Base-by-base conservation (phyloP, 2,329 filamentous ascomycete species). In the Phoma sp. region DNA sequence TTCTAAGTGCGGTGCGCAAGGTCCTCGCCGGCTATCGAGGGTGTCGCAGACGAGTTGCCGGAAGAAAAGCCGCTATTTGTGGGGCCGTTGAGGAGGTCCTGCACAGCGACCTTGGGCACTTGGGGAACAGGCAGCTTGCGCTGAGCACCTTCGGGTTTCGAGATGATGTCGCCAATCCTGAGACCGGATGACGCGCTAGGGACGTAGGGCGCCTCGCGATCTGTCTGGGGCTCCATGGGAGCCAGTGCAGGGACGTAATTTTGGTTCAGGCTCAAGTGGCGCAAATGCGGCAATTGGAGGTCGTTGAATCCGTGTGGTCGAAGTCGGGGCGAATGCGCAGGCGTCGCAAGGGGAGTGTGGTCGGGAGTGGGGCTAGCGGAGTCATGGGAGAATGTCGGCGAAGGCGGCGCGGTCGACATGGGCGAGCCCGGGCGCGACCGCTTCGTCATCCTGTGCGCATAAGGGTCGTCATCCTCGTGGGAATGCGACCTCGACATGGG, bases 281-380 rank as follows among this genome's bases (percentile, higher is more conserved):
- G 88, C 67, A 99, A 87, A 38, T 91, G 92, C 29, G 95, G 94
- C 50, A 98, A 82, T 75, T 97, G 93, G 67, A 94, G 83, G 63
- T 89, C 87, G 63, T 81, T 83, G 59, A 83, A 81, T 62, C 81
- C 85, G 70, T 90, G 89, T 3, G 94, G 91, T 57, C 93, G 85
- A 64, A 99, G 83, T 38, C 95, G 91, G 46, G 95, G 95, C 17
- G 93, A 97, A 77, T 98, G 95, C 38, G 93, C 94, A 4, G 94
- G 94, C 5, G 94, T 99, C 25, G 93, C 94, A 51, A 98, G 87
- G n/a, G 94, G 94, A n/a, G 95, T 98, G 80, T 97, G 93, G 71
- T 98, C 94, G 10, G 94, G 95, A 1, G 94, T 99, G 4, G 94
- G 95, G 9, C 94, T 98, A 41, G 94, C 84, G 10, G 94, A 97